Conservation (phyloP, 768 basidiomycete genomes). For the Calocera cornea region DNA sequence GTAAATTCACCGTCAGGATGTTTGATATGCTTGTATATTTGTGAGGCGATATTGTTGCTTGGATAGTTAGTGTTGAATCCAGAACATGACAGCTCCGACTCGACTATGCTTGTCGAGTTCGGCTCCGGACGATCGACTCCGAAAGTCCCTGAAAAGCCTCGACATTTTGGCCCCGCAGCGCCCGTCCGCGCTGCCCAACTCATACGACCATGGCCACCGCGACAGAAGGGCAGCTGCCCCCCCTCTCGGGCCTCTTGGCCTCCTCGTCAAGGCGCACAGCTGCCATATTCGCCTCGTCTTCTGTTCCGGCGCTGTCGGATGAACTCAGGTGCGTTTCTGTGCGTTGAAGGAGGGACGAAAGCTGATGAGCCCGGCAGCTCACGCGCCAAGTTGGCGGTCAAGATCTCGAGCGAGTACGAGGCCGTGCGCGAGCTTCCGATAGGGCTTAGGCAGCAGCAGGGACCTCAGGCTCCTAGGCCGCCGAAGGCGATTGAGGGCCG, state of each 20-base stretch:
- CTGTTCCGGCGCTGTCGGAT: background rate
- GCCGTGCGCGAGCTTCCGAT: background rate
- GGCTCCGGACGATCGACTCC: no score
- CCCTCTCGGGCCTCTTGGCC: background rate
- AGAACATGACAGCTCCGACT: no score
- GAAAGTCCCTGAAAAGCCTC: background rate
- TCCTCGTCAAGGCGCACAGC: background rate
- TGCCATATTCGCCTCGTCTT: background rate
- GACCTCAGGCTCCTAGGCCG: background rate
- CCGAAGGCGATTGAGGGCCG: background rate
- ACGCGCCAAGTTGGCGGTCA: background rate
- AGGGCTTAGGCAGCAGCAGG: background rate
- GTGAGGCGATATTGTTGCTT: no score
- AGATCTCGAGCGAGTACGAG: background rate
- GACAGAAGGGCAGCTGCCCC: background rate
- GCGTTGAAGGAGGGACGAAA: background rate
- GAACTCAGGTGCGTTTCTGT: background rate
- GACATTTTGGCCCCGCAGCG: background rate
- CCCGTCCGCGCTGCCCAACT: background rate
- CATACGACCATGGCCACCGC: slow-evolving; percentile 2
- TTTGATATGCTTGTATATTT: no score
- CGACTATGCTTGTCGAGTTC: no score
- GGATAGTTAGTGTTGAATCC: no score
- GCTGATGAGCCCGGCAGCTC: background rate
- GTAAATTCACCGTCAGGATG: no score